Conservation (phyloP, 2,329 filamentous ascomycete species). For the Beauveria australis region DNA sequence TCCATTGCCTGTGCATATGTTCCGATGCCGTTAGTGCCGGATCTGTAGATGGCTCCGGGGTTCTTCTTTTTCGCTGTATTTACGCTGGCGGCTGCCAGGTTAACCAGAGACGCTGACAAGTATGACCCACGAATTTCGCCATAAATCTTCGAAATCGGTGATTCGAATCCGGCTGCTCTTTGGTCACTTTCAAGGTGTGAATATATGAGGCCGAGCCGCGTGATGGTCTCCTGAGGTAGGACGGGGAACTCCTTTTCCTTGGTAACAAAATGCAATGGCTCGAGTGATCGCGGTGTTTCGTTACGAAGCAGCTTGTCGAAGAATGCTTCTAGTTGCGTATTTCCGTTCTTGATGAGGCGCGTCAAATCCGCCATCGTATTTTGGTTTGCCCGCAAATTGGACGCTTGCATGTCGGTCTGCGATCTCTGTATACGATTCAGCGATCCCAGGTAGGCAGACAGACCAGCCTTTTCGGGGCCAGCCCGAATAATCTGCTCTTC, state of each 20-base stretch:
- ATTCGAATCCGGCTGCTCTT: conserved; percentile 47
- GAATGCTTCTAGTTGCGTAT: conserved; percentile 72
- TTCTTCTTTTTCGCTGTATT: conserved; percentile 76
- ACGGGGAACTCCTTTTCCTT: conserved; percentile 81
- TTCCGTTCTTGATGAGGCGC: conserved; percentile 68
- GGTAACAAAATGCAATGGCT: conserved; percentile 86
- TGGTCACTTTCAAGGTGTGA: conserved; percentile 61
- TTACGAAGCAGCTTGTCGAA: conserved; percentile 69
- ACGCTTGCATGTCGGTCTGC: conserved; percentile 73
- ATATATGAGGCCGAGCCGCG: conserved; percentile 72
- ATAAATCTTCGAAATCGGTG: conserved; percentile 73
- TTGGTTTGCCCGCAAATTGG: conserved; percentile 89
- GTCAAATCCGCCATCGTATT: conserved; percentile 76
- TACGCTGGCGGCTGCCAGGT: conserved; percentile 78
- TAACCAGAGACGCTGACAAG: conserved; percentile 71
- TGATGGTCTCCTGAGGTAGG: conserved; percentile 66
- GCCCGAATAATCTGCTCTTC: conserved; percentile 87
- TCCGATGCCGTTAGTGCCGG: conserved; percentile 84
- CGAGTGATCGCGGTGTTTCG: conserved; percentile 72
- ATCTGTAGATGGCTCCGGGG: conserved; percentile 73
- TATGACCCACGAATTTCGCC: conserved; percentile 81
- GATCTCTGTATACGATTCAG: conserved; percentile 83
- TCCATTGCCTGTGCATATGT: conserved; percentile 85
- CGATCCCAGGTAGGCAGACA: conserved; percentile 79
- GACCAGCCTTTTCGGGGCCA: conserved; percentile 74